phyloP scores from a whole-genome alignment of 176 grass and related monocot genomes.

The Oryza nivara region DNA sequence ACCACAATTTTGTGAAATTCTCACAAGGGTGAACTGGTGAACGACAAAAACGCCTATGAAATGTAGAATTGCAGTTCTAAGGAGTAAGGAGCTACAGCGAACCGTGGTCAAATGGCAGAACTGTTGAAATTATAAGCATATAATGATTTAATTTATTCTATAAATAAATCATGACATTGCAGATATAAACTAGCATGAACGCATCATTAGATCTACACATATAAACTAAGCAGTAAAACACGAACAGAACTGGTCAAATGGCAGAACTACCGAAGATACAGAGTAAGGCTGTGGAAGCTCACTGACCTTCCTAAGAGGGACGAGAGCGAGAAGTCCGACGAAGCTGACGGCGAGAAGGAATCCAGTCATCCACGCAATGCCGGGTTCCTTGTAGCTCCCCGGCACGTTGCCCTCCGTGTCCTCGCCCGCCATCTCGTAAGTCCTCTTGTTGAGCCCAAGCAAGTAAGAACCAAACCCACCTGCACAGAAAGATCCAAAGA shows the following conservation, averaged over 20 bases:
- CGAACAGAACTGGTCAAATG: background rate
- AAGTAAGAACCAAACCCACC: slow-evolving; percentile 93
- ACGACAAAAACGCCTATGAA: background rate
- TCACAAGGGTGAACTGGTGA: background rate
- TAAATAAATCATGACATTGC: too few species aligned
- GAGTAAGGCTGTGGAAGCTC: background rate
- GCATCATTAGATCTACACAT: too few species aligned
- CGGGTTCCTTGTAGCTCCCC: slow-evolving; percentile 89
- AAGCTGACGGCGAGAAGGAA: slow-evolving; percentile 87
- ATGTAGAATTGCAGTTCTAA: background rate
- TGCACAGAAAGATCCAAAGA: slow-evolving; percentile 25
- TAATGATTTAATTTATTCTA: too few species aligned
- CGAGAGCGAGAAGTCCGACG: slow-evolving; percentile 72
- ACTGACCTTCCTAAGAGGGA: slow-evolving; percentile 92
- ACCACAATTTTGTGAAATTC: background rate
- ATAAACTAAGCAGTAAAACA: too few species aligned
- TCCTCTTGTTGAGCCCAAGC: slow-evolving; percentile 81
- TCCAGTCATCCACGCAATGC: slow-evolving; percentile 91
- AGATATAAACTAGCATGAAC: too few species aligned
- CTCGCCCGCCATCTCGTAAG: slow-evolving; percentile 75
- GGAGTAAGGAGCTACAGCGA: background rate
- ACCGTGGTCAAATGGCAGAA: background rate
- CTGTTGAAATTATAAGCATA: background rate
- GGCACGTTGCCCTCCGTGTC: slow-evolving; percentile 78
- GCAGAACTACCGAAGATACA: slow-evolving; percentile 4